Conservation (phyloP, 495 filamentous ascomycete species). For the Tuber borchii region DNA sequence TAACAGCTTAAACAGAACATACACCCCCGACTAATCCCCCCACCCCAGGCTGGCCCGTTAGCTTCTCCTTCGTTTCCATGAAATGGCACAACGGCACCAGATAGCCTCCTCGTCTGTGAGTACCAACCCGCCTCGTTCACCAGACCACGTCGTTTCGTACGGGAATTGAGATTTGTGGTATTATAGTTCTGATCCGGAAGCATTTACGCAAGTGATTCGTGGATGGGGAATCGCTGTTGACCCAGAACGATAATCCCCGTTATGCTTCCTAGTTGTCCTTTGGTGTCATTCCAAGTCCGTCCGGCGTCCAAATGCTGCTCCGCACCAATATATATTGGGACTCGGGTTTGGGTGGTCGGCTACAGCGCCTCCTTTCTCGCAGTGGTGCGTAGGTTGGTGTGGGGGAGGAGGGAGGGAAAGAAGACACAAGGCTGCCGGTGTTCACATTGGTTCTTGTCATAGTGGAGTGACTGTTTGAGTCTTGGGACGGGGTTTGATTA, state of each 20-base stretch:
- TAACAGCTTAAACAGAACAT: conserved; percentile 7
- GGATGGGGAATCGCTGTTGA: neutral
- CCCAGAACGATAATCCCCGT: neutral
- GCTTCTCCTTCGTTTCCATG: conserved; percentile 33
- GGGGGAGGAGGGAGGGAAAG: no score
- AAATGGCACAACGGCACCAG: conserved; percentile 35
- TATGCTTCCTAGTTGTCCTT: no score
- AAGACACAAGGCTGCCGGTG: no score
- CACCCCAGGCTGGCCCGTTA: conserved; percentile 7
- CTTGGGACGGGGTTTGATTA: conserved; percentile 35
- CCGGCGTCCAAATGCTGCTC: no score
- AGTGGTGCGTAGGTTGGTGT: no score
- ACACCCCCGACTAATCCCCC: conserved; percentile 14
- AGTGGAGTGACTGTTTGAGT: neutral
- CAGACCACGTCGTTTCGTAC: conserved; percentile 20
- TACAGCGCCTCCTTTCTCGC: no score
- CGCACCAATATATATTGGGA: no score
- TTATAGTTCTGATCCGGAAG: neutral
- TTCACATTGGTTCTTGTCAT: neutral
- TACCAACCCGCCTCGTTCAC: conserved; percentile 20
- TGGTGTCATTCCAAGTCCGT: no score
- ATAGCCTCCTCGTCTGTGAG: conserved; percentile 30
- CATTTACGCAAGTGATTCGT: neutral
- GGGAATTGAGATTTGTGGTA: neutral
- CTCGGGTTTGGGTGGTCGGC: no score